phyloP scores from a whole-genome alignment of 129 eudicot species.

The Apium graveolens region DNA sequence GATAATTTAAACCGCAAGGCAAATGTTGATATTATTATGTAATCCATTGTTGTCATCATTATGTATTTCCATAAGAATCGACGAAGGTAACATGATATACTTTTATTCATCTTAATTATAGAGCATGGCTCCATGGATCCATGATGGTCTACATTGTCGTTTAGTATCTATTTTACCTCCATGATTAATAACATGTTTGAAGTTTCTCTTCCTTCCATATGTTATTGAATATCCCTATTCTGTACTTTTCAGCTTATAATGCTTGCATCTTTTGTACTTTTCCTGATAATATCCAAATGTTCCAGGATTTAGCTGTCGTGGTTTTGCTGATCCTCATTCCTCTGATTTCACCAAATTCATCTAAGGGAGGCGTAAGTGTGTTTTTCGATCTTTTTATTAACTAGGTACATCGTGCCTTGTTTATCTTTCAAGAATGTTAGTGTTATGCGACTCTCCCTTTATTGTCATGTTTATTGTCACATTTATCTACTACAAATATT shows the following conservation, averaged over 20 bases:
- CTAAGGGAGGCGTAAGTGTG: constrained; percentile 94
- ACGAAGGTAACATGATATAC: not conserved
- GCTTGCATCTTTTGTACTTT: not conserved
- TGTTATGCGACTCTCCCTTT: not conserved
- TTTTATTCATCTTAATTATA: not conserved
- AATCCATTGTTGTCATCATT: too few species aligned
- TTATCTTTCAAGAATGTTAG: not conserved
- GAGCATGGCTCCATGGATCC: not conserved
- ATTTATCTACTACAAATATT: not conserved
- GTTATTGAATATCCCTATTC: not conserved
- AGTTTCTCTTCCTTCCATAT: not conserved
- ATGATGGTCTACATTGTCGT: not conserved
- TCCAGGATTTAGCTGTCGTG: constrained; percentile 96
- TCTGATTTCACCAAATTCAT: constrained; percentile 92
- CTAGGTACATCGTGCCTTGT: not conserved
- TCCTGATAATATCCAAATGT: not conserved
- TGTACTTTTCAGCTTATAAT: not conserved
- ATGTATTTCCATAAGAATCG: constrained; percentile 3
- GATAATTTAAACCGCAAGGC: not conserved
- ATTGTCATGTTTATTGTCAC: not conserved
- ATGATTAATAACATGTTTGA: not conserved
- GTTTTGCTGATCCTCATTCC: constrained; percentile 97
- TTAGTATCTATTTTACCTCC: not conserved
- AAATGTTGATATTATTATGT: not conserved
- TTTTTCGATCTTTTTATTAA: not conserved